Percentiles rank a stretch among this genome's conserved stretches.
Conservation (phyloP, 768 basidiomycete genomes). For the Russula vinacea region DNA sequence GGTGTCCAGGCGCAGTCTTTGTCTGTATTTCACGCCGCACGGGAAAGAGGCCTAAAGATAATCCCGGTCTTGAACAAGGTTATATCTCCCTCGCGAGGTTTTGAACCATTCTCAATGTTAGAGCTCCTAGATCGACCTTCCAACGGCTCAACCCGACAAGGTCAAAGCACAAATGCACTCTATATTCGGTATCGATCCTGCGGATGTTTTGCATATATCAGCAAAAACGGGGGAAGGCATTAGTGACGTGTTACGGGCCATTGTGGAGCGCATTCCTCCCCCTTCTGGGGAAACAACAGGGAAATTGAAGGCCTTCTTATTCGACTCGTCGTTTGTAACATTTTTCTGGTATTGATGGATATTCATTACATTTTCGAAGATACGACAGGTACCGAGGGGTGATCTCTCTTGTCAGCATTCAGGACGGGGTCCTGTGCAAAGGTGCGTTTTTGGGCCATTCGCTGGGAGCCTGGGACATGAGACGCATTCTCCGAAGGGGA, state of each 20-base stretch:
- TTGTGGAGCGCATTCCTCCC: constrained; percentile 81
- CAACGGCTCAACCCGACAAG: constrained; percentile 78
- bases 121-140: constrained; percentile 77
- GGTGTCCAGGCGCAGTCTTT: constrained; percentile 98
- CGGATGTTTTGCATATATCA: constrained; percentile 74
- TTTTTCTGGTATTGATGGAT: constrained; percentile 8
- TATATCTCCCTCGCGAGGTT: constrained; percentile 1
- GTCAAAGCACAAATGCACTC: constrained; percentile 78
- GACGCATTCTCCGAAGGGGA: constrained; percentile 56
- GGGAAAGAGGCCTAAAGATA: constrained; percentile 73
- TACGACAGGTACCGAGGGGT: constrained; percentile 97
- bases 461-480: background rate
- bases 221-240: constrained; percentile 92
- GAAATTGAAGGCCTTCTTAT: constrained; percentile 80
- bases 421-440: constrained; percentile 76
- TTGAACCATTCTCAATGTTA: constrained; percentile 3
- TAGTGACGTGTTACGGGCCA: constrained; percentile 69
- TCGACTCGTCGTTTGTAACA: constrained; percentile 79
- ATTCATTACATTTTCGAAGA: constrained; percentile 41
- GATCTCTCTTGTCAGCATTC: constrained; percentile 83
- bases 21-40: constrained; percentile 88
- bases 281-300: constrained; percentile 54
- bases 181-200: constrained; percentile 75
- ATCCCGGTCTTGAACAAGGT: constrained; percentile 95
- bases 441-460: constrained; percentile 43